Base-by-base conservation (phyloP, 305 asterid genomes). In the Fraxinus greggii region DNA sequence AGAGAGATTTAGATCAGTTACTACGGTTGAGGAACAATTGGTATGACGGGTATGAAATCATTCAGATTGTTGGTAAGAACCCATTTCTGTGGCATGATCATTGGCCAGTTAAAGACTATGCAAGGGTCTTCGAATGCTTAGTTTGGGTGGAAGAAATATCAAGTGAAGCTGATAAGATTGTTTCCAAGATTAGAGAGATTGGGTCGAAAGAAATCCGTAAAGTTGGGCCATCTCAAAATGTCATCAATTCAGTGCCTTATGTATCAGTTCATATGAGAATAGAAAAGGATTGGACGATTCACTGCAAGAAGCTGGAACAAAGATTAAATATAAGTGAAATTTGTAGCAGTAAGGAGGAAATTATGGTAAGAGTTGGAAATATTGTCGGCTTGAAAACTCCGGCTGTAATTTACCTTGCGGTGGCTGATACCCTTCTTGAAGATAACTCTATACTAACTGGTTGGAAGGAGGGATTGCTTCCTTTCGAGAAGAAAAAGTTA, bases 211-310 rank as follows among this genome's bases (percentile, higher is more conserved):
- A 78, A 79, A 86, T 70, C 23, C 84, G 24, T 6, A 79, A 82
- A 79, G 63, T 15, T 35, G 79, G 79, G 8, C 65, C 65, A 2
- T 75, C 33, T 24, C 79, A 76, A 42, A 83, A 32, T 31, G 77
- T 31, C 7, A 3, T 56, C 29, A 72, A 73, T 29, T 26, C 75
- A 17, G 54, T 80, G 80, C 92, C 94, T 1, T 95, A 89, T 77
- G 82, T 93, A 19, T 95, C 98, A n/a, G 98, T 95, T 74, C 99
- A 95, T 88, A 93, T 92, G 99, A 95, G 99, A 86, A 92, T 95
- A 15, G 99, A 93, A 82, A 95, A 88, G 79, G 99, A 95, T 78
- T 95, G 99, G 99, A 92, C 89, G 95, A 93, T 93, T 76, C 99
- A 95, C 81, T 95, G 99, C 87, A 93, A 90, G 87, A 95, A 95